Conservation (phyloP, 2,329 filamentous ascomycete species). For the Didymosphaeria variabile region DNA sequence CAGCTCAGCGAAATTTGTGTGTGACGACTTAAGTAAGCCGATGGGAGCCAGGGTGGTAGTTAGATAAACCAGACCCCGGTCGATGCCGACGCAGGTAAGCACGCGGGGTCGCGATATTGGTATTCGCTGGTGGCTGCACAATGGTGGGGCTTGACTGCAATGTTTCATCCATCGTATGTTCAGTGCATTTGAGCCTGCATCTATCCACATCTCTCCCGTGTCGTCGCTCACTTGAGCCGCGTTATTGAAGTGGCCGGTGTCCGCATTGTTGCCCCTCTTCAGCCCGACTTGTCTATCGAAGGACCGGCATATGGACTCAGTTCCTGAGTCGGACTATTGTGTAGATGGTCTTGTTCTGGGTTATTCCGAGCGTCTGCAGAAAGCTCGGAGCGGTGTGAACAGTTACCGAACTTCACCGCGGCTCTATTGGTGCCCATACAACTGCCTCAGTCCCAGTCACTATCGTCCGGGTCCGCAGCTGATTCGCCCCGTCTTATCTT, state of each 20-base stretch:
- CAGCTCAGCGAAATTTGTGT: conserved; percentile 32
- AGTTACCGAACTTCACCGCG: not conserved
- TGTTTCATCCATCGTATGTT: conserved; percentile 8
- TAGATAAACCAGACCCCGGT: conserved; percentile 18
- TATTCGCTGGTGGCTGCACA: not conserved
- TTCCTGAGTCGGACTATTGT: not conserved
- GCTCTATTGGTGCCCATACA: not conserved
- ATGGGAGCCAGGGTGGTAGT: conserved; percentile 13
- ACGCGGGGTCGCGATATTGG: conserved; percentile 14
- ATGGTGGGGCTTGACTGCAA: not conserved
- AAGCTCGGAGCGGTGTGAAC: not conserved
- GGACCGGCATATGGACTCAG: not conserved
- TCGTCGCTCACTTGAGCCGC: not conserved
- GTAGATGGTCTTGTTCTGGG: not conserved
- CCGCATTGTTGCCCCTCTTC: not conserved
- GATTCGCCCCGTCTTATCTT: conserved; percentile 56
- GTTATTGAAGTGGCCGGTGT: not conserved
- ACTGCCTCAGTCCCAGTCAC: conserved; percentile 66
- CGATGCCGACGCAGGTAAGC: conserved; percentile 6
- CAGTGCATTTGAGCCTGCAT: conserved; percentile 10
- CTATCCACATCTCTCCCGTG: conserved; percentile 6
- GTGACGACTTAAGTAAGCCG: conserved; percentile 28
- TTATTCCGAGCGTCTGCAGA: not conserved
- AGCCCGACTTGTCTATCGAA: not conserved
- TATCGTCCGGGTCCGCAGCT: conserved; percentile 59